phyloP scores from a whole-genome alignment of 2,329 filamentous ascomycete species.

The Ceratocystis albifundus region DNA sequence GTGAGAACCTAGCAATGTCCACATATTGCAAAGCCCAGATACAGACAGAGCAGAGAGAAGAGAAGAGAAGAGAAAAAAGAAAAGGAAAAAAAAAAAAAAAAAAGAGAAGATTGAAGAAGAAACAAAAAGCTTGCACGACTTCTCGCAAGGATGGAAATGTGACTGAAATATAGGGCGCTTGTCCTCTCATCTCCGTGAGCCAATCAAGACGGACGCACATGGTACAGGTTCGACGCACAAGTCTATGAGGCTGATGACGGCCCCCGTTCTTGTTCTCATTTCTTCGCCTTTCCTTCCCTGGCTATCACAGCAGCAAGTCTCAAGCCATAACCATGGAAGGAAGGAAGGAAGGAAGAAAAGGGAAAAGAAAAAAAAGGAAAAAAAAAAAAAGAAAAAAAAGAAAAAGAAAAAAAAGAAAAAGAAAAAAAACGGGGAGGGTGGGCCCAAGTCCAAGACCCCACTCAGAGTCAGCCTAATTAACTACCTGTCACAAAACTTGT shows the following conservation, averaged over 20 bases:
- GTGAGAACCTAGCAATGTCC: no score
- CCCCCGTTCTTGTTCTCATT: neutral
- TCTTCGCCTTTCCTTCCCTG: neutral
- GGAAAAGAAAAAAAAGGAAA: no score
- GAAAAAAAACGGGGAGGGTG: no score
- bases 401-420: no score
- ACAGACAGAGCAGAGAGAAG: neutral
- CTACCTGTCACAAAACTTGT: neutral
- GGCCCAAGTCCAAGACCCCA: no score
- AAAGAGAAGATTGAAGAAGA: no score
- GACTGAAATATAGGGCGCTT: slow-evolving; percentile 7
- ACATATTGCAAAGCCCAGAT: neutral
- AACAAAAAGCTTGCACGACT: neutral
- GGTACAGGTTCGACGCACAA: neutral
- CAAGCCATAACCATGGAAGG: neutral
- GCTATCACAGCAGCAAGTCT: neutral
- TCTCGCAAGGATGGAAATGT: neutral
- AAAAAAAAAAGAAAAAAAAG: no score
- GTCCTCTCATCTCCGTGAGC: neutral
- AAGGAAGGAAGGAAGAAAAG: neutral
- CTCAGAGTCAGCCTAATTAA: neutral
- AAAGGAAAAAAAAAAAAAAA: no score
- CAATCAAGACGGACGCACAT: neutral
- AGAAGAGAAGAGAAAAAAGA: neutral
- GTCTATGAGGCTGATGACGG: neutral